A percentile compares a stretch with the other conserved stretches of the same genome.
Evolutionary conservation across 1,284 basidiomycete species (phyloP).

Genomic region (Trichosporon sp.): DNA sequence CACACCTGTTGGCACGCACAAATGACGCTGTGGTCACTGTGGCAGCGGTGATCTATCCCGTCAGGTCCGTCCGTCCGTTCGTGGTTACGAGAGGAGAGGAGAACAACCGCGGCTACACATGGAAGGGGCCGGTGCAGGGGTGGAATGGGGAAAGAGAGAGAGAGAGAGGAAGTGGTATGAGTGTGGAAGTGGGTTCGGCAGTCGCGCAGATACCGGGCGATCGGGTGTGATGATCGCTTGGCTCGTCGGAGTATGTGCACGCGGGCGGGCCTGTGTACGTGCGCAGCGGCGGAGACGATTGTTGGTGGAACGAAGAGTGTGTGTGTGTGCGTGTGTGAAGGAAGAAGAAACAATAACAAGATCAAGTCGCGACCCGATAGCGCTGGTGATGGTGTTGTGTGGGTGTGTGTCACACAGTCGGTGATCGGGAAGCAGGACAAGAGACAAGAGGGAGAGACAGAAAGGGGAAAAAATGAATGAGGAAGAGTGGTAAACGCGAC

Average conservation of each 20-base stretch:
- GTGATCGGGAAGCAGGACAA: not conserved
- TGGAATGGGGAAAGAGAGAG: no score
- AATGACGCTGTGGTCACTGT: no score
- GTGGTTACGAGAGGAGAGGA: not conserved
- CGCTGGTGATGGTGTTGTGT: not conserved
- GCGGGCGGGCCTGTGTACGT: not conserved
- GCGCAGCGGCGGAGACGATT: not conserved
- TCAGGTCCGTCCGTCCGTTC: not conserved
- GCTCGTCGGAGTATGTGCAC: not conserved
- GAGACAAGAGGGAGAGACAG: not conserved
- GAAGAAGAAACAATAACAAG: not conserved
- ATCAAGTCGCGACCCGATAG: not conserved
- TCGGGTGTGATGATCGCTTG: not conserved
- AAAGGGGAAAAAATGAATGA: not conserved
- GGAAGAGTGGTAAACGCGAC: not conserved
- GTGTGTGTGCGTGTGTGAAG: not conserved
- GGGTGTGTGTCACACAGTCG: not conserved
- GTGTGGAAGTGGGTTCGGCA: no score
- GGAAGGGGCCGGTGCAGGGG: not conserved
- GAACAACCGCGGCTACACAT: not conserved
- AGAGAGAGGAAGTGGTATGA: not conserved
- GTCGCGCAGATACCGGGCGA: not conserved
- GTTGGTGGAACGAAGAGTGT: conserved; percentile 1
- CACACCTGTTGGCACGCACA: not conserved
- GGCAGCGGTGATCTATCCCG: not conserved